Percentiles rank a stretch among this genome's conserved stretches.
Conservation (phyloP, 164 flowering plant species). For the Aristolochia fimbriata region DNA sequence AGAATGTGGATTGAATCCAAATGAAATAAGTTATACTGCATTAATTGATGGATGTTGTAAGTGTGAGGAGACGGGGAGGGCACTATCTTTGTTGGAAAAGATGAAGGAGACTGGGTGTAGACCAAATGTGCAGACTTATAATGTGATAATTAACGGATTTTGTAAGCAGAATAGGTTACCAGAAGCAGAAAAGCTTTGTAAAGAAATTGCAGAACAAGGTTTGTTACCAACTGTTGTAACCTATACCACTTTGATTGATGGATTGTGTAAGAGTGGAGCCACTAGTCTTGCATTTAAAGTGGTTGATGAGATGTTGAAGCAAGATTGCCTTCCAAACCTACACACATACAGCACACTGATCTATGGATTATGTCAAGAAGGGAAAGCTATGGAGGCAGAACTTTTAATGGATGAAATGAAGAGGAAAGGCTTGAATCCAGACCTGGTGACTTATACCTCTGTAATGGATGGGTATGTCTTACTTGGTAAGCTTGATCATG, state of each 20-base stretch:
- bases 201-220: slow-evolving; percentile 39
- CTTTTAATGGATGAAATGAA: slow-evolving; percentile 45
- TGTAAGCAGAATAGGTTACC: slow-evolving; percentile 29
- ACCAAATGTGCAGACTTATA: slow-evolving; percentile 47
- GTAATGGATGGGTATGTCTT: slow-evolving; percentile 60
- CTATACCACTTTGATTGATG: slow-evolving; percentile 64
- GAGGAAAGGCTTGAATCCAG: slow-evolving; percentile 46
- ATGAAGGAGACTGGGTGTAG: slow-evolving; percentile 41
- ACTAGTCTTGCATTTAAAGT: slow-evolving; percentile 47
- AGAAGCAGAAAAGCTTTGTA: slow-evolving; percentile 34
- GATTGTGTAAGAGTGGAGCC: slow-evolving; percentile 46
- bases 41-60: slow-evolving; percentile 72
- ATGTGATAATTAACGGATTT: slow-evolving; percentile 56
- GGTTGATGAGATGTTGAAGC: slow-evolving; percentile 48
- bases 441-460: slow-evolving; percentile 51
- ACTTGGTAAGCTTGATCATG: slow-evolving; percentile 47
- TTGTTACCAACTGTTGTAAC: slow-evolving; percentile 61
- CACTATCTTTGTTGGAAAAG: slow-evolving; percentile 36
- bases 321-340: slow-evolving; percentile 43
- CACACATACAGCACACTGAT: slow-evolving; percentile 55
- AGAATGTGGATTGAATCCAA: slow-evolving; percentile 41
- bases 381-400: slow-evolving; percentile 54
- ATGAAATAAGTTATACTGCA: slow-evolving; percentile 40
- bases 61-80: slow-evolving; percentile 43
- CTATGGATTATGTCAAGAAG: slow-evolving; percentile 63